Evolutionary conservation across 768 basidiomycete genomes (phyloP), one percentile per base, ranked within the genome.

Genomic region (Mycena maculata): DNA sequence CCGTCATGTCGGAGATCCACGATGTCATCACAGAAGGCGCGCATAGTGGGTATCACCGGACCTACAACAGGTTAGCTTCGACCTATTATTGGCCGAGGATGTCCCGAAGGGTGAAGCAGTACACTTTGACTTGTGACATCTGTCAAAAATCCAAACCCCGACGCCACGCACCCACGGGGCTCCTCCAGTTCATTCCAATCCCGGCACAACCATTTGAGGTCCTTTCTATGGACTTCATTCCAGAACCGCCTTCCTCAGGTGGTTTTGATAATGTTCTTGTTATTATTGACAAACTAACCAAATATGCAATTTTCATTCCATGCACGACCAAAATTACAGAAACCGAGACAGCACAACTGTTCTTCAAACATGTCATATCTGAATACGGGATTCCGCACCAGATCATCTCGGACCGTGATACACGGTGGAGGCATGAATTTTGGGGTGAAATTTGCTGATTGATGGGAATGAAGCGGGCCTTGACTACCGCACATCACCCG

Each of bases 261-360:
- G 79, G 75, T 1, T 80, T 59, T 63, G 66, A 77, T 50, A 73
- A 68, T 30, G 65, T 80, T 0, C 68, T 79, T 15, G 79, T 81
- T 0, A 72, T 85, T 1, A 78, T 84, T 7, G 33, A 36, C 13
- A 36, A 36, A 36, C 33, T 36, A 13, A 36, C 33, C 33, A 36
- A 36, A 36, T 77, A 76, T 67, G 79, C 70, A 0, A 75, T 80
- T 18, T 83, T 85, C 70, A 76, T 84, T 22, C 81, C 83, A 3
- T 63, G 71, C 38, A 60, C 62, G 20, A 72, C 75, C 7, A 71
- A 36, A 0, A 71, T 79, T 27, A 71, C 67, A 6, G 68, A 80
- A 5, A 30, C 31, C 2, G 76, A 59, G 31, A 59, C 64, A 27
- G 64, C 64, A 4, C 15, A 60, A 33, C 27, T 65, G 6, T 59